These are phyloP conservation scores for Trichophyton equinum DNA, from an alignment of 2,329 filamentous ascomycete species.

Conservation along the genomic window DNA sequence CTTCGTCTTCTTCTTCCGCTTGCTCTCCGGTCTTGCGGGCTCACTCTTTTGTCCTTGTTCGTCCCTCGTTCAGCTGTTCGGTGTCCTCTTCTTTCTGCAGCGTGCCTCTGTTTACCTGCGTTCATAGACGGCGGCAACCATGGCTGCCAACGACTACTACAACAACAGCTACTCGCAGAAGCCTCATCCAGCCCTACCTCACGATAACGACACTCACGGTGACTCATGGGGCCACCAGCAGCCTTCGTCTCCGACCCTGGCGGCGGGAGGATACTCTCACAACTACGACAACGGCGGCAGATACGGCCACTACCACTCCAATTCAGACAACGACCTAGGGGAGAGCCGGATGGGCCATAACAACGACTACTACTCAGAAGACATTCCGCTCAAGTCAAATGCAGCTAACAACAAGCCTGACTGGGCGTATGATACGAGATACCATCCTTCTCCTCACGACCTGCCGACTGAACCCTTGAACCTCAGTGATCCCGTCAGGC, in stretches of 20 bases:
- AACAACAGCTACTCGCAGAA: conserved; percentile 5
- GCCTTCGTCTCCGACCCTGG: conserved; percentile 3
- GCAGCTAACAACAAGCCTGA: conserved; percentile 22
- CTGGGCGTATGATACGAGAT: conserved; percentile 33
- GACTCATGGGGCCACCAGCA: neutral
- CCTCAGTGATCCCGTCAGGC: conserved; percentile 14
- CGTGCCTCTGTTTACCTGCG: neutral
- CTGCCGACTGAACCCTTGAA: conserved; percentile 27
- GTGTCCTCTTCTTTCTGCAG: neutral
- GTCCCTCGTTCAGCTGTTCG: neutral
- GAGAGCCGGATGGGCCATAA: conserved; percentile 18
- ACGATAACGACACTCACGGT: neutral
- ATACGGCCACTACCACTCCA: conserved; percentile 27
- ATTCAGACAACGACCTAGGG: conserved; percentile 21
- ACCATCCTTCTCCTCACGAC: conserved; percentile 43
- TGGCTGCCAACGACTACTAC: conserved; percentile 33
- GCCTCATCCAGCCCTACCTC: neutral
- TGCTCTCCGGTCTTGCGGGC: neutral
- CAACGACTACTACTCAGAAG: conserved; percentile 30
- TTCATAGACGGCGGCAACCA: conserved; percentile 14
- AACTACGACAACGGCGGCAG: conserved; percentile 29
- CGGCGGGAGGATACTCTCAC: neutral
- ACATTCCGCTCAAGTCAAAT: conserved; percentile 32
- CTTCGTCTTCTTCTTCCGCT: too few species aligned
- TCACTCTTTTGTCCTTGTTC: neutral